Base-by-base conservation (phyloP, 306 rosid genomes). In the Sesbania bispinosa region DNA sequence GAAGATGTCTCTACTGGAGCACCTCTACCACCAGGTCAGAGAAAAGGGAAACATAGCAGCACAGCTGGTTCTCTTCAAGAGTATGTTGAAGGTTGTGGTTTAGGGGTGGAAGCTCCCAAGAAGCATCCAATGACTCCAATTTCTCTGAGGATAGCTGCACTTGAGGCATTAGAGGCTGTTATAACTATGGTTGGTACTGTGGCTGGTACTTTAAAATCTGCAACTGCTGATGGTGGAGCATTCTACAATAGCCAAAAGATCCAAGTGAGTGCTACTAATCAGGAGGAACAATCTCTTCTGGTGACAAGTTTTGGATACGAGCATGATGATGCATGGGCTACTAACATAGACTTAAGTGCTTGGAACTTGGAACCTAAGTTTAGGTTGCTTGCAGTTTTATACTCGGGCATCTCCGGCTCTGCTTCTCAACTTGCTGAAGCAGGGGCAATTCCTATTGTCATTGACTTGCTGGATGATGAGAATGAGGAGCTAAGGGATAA, bases 271-370 rank as follows among this genome's bases (percentile, higher is more conserved):
- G 76, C 83, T 73, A 82, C 91, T 4, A 76, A 83, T 71, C 73
- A 86, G 93, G 97, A 90, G 81, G 97, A 84, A 59, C 88, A 11
- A 53, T 87, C 97, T 78, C 98, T 94, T 81, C 85, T 94, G 29
- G 96, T 94, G 65, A 94, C 98, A 21, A 97, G 97, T 55, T 94
- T 94, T 79, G 98, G 98, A 61, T 94, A 94, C 73, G 98, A 94
- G 19, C 98, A 90, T 16, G 98, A 94, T 71, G 94, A 87, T 48
- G 88, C 96, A 43, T 94, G 98, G 98, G 67, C 92, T 75, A 86
- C 97, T 65, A 94, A 94, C 82, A 83, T 94, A 7, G 89, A 89
- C 23, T 81, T 94, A 47, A n/a, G n/a, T n/a, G n/a, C n/a, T n/a
- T n/a, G n/a, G n/a, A n/a, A n/a, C n/a, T n/a, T n/a, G n/a, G n/a